These are phyloP conservation scores for Coffea canephora DNA, from an alignment of 257 asterid species.

Conservation along the genomic window DNA sequence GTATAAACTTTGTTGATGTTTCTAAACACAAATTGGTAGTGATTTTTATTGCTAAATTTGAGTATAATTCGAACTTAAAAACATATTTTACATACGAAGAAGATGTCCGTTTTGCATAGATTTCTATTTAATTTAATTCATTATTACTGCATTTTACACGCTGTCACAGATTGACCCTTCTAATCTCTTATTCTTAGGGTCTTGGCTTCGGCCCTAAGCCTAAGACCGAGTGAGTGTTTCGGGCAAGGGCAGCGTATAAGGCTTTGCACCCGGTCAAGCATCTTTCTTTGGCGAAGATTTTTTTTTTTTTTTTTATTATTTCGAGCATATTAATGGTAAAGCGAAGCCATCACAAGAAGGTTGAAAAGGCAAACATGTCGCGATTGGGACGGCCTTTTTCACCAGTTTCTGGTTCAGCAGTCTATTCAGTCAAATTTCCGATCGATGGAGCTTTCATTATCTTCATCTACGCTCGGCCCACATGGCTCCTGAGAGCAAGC, in stretches of 20 bases:
- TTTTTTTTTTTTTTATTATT: not conserved
- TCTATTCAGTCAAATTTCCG: constrained; percentile 27
- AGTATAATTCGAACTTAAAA: too few species aligned
- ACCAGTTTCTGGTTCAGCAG: constrained; percentile 20
- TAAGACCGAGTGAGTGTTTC: not conserved
- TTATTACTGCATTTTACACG: too few species aligned
- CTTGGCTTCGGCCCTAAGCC: too few species aligned
- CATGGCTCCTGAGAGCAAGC: not conserved
- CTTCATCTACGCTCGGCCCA: constrained; percentile 17
- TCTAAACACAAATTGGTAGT: too few species aligned
- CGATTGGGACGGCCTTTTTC: constrained; percentile 13
- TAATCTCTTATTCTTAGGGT: too few species aligned
- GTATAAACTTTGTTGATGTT: too few species aligned
- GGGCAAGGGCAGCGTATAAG: not conserved
- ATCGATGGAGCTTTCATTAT: constrained; percentile 14
- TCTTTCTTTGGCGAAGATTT: constrained; percentile 14
- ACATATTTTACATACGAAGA: too few species aligned
- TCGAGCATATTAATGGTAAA: constrained; percentile 13
- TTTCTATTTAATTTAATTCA: too few species aligned
- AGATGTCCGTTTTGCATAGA: too few species aligned
- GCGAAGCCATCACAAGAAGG: constrained; percentile 30
- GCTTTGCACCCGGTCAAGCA: constrained; percentile 7
- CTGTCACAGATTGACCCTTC: too few species aligned
- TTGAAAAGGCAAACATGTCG: constrained; percentile 16
- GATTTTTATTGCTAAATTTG: too few species aligned